Evolutionary conservation across 345 rosid genomes (phyloP), one percentile per base, ranked within the genome.

Genomic region (Melaleuca alternifolia): DNA sequence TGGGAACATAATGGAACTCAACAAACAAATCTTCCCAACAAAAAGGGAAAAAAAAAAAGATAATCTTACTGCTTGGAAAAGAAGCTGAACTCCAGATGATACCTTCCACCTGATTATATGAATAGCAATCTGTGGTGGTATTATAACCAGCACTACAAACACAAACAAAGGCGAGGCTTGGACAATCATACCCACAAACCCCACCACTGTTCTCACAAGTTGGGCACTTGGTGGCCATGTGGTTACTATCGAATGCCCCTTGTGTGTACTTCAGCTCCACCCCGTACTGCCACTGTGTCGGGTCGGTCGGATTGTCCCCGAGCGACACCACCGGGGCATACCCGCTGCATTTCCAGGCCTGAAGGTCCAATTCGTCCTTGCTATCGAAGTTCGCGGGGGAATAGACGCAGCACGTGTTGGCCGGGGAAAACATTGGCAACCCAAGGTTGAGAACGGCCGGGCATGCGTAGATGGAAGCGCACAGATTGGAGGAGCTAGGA

Each of bases 201-300:
- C 94, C 93, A 6, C 93, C 92, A 11, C 93, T 91, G 11, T 24
- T 86, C 84, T 93, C 94, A 41, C 94, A 93, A 14, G 90, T 88
- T 6, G 87, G 87, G 54, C 94, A 91, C 51, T 91, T 90, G 44
- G 85, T 85, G 50, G 86, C 92, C 26, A 91, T 51, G 85, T 90
- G 50, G 87, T 88, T 91, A 62, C 37, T 89, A 53, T 93, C 94
- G 53, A 90, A 90, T 23, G 91, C 94, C 51, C 94, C 93, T 16
- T 81, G 82, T 11, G 86, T 89, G 23, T 91, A 91, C 90, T 89
- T 86, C 90, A 93, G 86, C n/a, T 30, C 88, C 88, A 91, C 91
- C 84, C 94, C 94, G 56, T 91, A 93, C 53, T 88, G 84, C 94
- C 94, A 93, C 51, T 16, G 87, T 12, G 51, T 77, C 13, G 94